Evolutionary conservation across 768 basidiomycete genomes (phyloP).

Genomic region (Boletus vermiculosoides): DNA sequence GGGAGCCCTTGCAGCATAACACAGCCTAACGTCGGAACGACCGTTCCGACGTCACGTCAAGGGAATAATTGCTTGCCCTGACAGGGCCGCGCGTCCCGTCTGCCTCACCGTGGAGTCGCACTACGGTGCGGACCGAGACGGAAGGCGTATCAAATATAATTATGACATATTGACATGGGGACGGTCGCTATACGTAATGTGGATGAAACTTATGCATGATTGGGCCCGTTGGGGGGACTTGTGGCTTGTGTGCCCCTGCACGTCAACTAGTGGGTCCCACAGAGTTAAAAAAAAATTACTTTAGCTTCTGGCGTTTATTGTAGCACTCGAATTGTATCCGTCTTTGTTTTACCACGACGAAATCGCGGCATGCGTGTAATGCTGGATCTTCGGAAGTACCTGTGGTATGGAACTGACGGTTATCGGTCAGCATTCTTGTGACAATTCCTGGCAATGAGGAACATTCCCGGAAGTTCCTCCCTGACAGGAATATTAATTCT

Average conservation of each 20-base stretch:
- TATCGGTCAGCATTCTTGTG: constrained; percentile 5
- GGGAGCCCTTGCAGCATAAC: not conserved
- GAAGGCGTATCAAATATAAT: constrained; percentile 4
- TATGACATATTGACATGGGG: constrained; percentile 17
- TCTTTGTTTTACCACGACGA: constrained; percentile 10
- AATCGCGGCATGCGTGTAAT: constrained; percentile 2
- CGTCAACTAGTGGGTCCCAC: constrained; percentile 3
- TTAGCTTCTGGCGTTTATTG: not conserved
- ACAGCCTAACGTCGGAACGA: constrained; percentile 7
- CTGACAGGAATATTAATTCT: not conserved
- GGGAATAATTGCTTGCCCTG: not conserved
- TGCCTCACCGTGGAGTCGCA: constrained; percentile 16
- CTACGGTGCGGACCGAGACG: constrained; percentile 16
- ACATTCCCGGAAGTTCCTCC: not conserved
- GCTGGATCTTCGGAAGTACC: not conserved
- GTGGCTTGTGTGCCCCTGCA: not conserved
- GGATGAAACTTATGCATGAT: constrained; percentile 4
- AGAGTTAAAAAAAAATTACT: not conserved
- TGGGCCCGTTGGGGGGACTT: not conserved
- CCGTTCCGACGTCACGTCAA: constrained; percentile 15
- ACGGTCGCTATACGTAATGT: constrained; percentile 9
- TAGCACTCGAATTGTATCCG: not conserved
- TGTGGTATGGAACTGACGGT: constrained; percentile 9
- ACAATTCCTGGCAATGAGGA: constrained; percentile 8
- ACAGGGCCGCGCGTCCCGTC: constrained; percentile 1